Percentiles rank a stretch among this genome's conserved stretches.
phyloP scores from a whole-genome alignment of 2,329 filamentous ascomycete genomes.

The Ambrosiella beaveri region DNA sequence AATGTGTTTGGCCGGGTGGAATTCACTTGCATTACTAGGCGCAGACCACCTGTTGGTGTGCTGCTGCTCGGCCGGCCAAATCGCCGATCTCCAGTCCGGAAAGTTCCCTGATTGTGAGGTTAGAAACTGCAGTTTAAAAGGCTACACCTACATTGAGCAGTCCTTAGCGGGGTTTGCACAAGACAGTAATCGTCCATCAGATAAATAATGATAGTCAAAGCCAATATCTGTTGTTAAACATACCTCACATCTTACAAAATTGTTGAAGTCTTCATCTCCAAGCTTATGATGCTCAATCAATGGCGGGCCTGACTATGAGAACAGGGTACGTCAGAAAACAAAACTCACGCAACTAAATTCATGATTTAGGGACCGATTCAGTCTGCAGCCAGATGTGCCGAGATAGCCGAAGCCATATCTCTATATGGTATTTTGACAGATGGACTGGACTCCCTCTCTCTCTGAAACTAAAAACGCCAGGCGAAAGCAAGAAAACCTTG shows the following conservation, averaged over 20 bases:
- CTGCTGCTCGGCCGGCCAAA: conserved; percentile 19
- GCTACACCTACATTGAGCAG: neutral
- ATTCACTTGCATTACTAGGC: conserved; percentile 39
- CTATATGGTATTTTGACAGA: too few relatives aligned
- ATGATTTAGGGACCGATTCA: neutral
- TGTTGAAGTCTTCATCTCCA: conserved; percentile 33
- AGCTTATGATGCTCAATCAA: conserved; percentile 13
- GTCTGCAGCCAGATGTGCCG: neutral
- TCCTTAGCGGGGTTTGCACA: too few relatives aligned
- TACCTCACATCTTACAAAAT: conserved; percentile 35
- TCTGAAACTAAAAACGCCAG: too few relatives aligned
- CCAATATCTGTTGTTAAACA: conserved; percentile 15
- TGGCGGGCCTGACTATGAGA: neutral
- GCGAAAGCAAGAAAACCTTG: too few relatives aligned
- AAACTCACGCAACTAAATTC: neutral
- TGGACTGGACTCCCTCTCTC: too few relatives aligned
- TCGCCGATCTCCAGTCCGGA: conserved; percentile 23
- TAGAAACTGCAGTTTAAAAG: neutral
- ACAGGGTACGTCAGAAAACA: conserved; percentile 6
- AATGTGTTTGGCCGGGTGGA: conserved; percentile 42
- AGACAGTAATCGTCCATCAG: too few relatives aligned
- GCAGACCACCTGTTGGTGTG: conserved; percentile 31
- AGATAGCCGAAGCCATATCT: neutral
- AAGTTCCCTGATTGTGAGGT: conserved; percentile 30
- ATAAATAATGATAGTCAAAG: neutral